Percentiles rank a stretch among this genome's conserved stretches.
phyloP scores from a whole-genome alignment of 2,329 filamentous ascomycete species.

The Tolypocladium inflatum region DNA sequence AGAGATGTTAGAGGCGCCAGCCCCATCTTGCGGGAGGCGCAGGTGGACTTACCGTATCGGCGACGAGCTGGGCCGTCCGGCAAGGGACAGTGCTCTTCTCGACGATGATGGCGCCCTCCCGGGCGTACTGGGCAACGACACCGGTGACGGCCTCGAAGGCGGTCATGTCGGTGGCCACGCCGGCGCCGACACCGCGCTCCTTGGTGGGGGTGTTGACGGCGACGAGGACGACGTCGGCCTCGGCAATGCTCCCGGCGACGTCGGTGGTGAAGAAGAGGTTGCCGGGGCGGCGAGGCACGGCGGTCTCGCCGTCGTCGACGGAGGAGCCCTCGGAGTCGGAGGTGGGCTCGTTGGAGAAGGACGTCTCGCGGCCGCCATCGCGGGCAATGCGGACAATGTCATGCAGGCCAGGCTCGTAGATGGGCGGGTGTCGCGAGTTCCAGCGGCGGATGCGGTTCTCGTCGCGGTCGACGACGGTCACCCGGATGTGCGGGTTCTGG shows the following conservation, averaged over 20 bases:
- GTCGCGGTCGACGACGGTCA: slow-evolving; percentile 69
- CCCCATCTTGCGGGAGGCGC: neutral
- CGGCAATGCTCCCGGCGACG: slow-evolving; percentile 48
- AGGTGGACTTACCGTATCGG: slow-evolving; percentile 47
- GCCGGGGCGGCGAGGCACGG: slow-evolving; percentile 36
- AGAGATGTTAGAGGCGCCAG: neutral
- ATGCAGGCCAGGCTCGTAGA: slow-evolving; percentile 64
- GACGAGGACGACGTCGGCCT: slow-evolving; percentile 66
- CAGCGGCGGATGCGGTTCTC: slow-evolving; percentile 56
- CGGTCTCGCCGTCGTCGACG: slow-evolving; percentile 19
- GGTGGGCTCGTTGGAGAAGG: slow-evolving; percentile 27
- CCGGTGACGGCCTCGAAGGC: slow-evolving; percentile 61
- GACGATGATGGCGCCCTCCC: slow-evolving; percentile 61
- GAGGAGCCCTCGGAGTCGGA: slow-evolving; percentile 20
- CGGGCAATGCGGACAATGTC: slow-evolving; percentile 58
- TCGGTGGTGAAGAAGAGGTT: slow-evolving; percentile 71
- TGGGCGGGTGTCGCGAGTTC: slow-evolving; percentile 65
- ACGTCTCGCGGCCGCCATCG: slow-evolving; percentile 41
- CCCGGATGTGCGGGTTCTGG: slow-evolving; percentile 59
- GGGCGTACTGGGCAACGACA: slow-evolving; percentile 57
- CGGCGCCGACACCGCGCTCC: slow-evolving; percentile 57
- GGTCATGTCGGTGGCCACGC: slow-evolving; percentile 62
- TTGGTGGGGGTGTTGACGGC: slow-evolving; percentile 77
- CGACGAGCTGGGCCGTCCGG: slow-evolving; percentile 60
- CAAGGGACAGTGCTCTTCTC: slow-evolving; percentile 78